Conservation (phyloP, 1,284 basidiomycete species). For the Phlebopus sp. region DNA sequence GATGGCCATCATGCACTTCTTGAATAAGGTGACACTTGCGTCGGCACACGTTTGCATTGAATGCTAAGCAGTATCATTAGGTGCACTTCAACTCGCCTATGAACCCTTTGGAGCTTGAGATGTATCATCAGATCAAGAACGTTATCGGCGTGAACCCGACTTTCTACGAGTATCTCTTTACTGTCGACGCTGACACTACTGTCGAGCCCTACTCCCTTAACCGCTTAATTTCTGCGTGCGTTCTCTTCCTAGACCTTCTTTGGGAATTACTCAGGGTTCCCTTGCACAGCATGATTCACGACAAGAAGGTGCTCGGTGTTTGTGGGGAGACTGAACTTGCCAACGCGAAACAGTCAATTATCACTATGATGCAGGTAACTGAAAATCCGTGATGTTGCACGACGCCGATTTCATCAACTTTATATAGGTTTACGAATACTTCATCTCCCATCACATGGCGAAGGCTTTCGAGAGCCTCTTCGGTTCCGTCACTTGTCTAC, state of each 20-base stretch:
- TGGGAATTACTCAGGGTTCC: neutral
- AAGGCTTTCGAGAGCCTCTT: constrained; percentile 98
- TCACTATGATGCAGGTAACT: constrained; percentile 95
- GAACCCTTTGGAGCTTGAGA: constrained; percentile 95
- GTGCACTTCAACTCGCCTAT: constrained; percentile 97
- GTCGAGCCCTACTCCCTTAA: constrained; percentile 86
- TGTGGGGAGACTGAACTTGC: constrained; percentile 92
- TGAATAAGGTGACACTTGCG: constrained; percentile 76
- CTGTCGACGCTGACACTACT: constrained; percentile 96
- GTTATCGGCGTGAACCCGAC: constrained; percentile 98
- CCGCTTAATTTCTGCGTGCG: constrained; percentile 86
- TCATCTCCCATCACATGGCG: constrained; percentile 95
- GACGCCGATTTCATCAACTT: constrained; percentile 4
- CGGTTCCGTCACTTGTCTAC: constrained; percentile 96
- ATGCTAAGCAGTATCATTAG: constrained; percentile 34
- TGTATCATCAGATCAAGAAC: constrained; percentile 99
- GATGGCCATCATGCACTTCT: constrained; percentile 94
- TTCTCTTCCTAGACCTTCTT: constrained; percentile 16
- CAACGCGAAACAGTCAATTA: constrained; percentile 90
- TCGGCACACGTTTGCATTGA: neutral
- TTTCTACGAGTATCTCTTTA: constrained; percentile 97
- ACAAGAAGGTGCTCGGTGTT: constrained; percentile 91
- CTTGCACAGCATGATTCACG: constrained; percentile 72
- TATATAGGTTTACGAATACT: constrained; percentile 90
- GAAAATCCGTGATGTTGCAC: neutral